Evolutionary conservation across 2,329 filamentous ascomycete species (phyloP), one percentile per base, ranked within the genome.

Genomic region (Xylariales sp.): DNA sequence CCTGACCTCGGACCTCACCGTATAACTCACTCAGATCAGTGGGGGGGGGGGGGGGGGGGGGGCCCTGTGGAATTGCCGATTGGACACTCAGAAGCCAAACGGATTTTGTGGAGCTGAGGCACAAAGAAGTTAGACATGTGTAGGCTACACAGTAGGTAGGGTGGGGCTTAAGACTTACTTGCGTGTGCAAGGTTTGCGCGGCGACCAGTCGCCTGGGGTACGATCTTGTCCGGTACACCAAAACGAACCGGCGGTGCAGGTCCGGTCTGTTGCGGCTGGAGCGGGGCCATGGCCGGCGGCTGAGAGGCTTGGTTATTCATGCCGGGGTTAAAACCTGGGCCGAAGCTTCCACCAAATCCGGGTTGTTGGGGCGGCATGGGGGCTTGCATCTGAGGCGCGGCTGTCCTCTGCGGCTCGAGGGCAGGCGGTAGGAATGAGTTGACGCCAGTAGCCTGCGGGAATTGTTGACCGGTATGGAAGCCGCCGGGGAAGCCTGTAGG

Each of bases 111-210:
- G 73, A 21, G 73, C 73, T 76, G 31, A 11, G 16, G 16, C 16
- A 22, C 34, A 22, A 11, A 7, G 10, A 16, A 32, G 28, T 24
- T 16, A 16, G 8, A 7, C 9, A 7, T 32, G 7, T 10, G 14
- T 32, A 14, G 29, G 29, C 15, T 33, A 22, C 44, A n/a, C 24
- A 27, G 24, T 27, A n/a, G n/a, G n/a, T n/a, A n/a, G n/a, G n/a
- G n/a, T n/a, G n/a, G n/a, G n/a, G n/a, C n/a, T n/a, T n/a, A n/a
- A n/a, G n/a, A 90, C 91, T 85, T 83, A 97, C 91, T 98, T 58
- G 93, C 93, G 80, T 94, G 87, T 39, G 86, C 76, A 52, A 98
- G 74, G 62, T 97, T 96, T 43, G 93, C 93, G 70, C 86, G 82
- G 55, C 86, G 74, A 49, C 93, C 93, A 5, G 93, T 98, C 20